Evolutionary conservation across 2,329 filamentous ascomycete species (phyloP), one percentile per base, ranked within the genome.

Genomic region (Biscogniauxia sp.): DNA sequence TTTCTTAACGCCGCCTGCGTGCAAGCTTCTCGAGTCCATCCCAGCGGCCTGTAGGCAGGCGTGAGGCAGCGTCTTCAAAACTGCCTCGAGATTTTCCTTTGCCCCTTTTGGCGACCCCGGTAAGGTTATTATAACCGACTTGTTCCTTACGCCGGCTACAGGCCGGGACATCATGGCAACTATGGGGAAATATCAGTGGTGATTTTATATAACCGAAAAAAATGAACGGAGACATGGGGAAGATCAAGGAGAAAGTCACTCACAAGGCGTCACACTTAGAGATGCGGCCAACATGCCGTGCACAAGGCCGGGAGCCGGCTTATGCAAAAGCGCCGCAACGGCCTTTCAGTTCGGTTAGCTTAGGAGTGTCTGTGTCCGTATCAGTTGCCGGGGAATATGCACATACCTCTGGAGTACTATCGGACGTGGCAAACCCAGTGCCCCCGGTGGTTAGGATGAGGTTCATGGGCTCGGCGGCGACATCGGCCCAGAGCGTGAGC

Each of bases 111-210:
- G 95, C 0, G 94, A 98, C 1, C 95, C 95, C 0, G 95, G 95
- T 3, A 99, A 80, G 0, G 95, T 99, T 63, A 97, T 78, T 23
- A 99, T 90, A 56, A 99, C 76, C 0, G 92, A 89, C 62, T 87
- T 87, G 64, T 94, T 88, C 32, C 95, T 84, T 2, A 96, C 88
- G 2, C 95, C 95, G 20, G 95, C 95, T 13, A 96, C 91, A 4
- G 95, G 95, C 53, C 95, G 86, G 56, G 95, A 91, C 95, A 99
- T 99, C 80, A 97, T 89, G 52, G 95, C 95, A 77, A 99, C 93
- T 96, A 32, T 32, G 7, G 60, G 1, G 9, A 9, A 4, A 49
- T 17, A n/a, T 19, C 7, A 23, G n/a, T 2, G 20, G n/a, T 8
- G 2, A 8, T 32, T 32, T 8, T 8, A 13, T 52, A 7, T 11